Evolutionary conservation across 2,329 filamentous ascomycete genomes (phyloP), one percentile per base, ranked within the genome.

Genomic region (Ceratocystis ficicola): DNA sequence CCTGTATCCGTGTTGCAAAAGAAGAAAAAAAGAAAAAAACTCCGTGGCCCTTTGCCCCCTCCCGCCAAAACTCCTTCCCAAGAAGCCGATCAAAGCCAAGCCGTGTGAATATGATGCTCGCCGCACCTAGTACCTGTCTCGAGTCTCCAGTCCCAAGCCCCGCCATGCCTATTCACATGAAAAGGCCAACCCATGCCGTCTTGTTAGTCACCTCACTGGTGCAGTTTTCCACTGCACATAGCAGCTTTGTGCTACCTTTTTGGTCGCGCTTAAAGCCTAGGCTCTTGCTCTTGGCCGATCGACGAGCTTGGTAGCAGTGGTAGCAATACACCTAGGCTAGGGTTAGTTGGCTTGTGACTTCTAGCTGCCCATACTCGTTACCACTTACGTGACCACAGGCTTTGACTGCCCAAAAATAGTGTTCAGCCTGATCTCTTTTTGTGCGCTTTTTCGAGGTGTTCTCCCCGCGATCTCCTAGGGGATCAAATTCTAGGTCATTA

Each of bases 351-450:
- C 7, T 8, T 22, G 46, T 17, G 7, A 50, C 10, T 7, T 22
- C 6, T 7, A 22, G 46, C n/a, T 50, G 46, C n/a, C 46, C 46
- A 44, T 44, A 69, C 68, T 60, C 7, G 22, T 4, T 46, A n/a
- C n/a, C 32, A 74, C 80, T 72, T 81, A 97, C 94, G 77, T 99
- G 94, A 69, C 94, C 94, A 74, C 94, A 99, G 63, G 82, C 82
- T 75, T 92, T 96, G 44, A 94, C 81, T 0, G 94, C 87, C 91
- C 92, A 97, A 69, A 97, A 93, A 71, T 96, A 88, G 72, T 89
- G 86, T 75, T 95, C 91, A 25, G 80, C 81, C 5, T 78, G 75
- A 22, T 80, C 77, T 44, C 73, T 70, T 71, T 81, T 85, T 61
- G 61, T 28, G 61, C 77, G 76, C 48, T 76, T 80, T 69, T 71